These are phyloP conservation scores for Metschnikowia gruessii DNA, from an alignment of 805 yeast genomes.

Conservation along the genomic window DNA sequence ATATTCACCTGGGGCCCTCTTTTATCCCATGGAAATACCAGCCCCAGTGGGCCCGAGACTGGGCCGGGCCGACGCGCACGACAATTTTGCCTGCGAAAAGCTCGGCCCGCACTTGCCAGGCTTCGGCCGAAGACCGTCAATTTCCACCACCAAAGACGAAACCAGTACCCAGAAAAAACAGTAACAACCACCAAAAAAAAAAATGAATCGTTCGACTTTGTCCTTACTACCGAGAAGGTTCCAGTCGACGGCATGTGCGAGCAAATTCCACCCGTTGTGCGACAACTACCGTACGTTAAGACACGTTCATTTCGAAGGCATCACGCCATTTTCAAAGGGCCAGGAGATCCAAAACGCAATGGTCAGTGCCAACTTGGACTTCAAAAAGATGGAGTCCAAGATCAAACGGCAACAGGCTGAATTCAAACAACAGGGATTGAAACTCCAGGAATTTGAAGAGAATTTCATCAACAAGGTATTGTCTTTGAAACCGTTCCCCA, in stretches of 20 bases:
- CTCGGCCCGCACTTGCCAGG: no score
- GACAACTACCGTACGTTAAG: slow-evolving; percentile 36
- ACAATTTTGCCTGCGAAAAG: no score
- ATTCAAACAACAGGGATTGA: slow-evolving; percentile 38
- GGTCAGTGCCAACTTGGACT: slow-evolving; percentile 54
- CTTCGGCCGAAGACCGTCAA: no score
- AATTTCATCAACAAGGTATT: slow-evolving; percentile 41
- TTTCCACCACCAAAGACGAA: background rate
- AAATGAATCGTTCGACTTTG: background rate
- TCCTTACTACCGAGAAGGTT: slow-evolving; percentile 11
- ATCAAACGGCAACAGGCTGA: slow-evolving; percentile 41
- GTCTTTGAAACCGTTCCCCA: slow-evolving; percentile 55
- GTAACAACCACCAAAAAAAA: background rate
- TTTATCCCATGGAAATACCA: no score
- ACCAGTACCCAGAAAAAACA: background rate
- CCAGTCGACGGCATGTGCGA: slow-evolving; percentile 14
- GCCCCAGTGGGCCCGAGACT: no score
- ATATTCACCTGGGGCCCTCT: no score
- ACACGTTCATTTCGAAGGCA: slow-evolving; percentile 43
- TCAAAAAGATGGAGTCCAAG: slow-evolving; percentile 51
- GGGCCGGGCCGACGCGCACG: no score
- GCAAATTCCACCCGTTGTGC: slow-evolving; percentile 30
- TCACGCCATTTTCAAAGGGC: slow-evolving; percentile 45
- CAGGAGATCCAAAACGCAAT: slow-evolving; percentile 54
- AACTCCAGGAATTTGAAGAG: slow-evolving; percentile 47